Evolutionary conservation across 257 asterid species (phyloP), one percentile per base, ranked within the genome.

Genomic region (Galeopsis tetrahit): DNA sequence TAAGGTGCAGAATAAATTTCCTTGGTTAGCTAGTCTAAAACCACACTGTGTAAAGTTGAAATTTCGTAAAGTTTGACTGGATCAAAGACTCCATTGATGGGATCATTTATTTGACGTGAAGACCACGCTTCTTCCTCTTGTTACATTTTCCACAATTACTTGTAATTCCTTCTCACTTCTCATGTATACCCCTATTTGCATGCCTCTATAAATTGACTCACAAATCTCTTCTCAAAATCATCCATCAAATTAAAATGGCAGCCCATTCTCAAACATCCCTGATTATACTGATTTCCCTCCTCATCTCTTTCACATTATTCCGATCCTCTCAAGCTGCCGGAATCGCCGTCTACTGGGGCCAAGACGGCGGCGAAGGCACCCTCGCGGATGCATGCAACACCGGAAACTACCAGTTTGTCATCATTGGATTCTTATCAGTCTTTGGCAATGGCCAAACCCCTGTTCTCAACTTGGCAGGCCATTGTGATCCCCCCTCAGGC

Each of bases 311-410:
- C 10, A 7, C 75, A 8, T 1, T 63, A 10, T 11, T 63, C 76
- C 10, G 3, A 8, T 72, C 32, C 58, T 80, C 76, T 5, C 10
- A 10, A 17, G 74, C 80, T 56, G 71, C 65, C 5, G 91, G 88
- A 57, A 87, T 87, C 34, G 82, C 85, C 31, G 59, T 72, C 69
- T 89, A 89, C 80, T 89, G 91, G 93, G 96, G 93, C 64, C 93
- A 89, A 70, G 68, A 78, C 71, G 89, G 87, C 8, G 15, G 38
- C 3, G 91, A 87, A 80, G 91, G 89, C 0, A 42, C 63, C 65
- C 77, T 89, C 13, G 53, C 81, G 33, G 89, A 66, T 3, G 66
- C 96, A 2, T 87, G 96, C 46, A 76, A 80, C 40, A 69, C 90
- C 10, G 83, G 91, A 0, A 57, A 73, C 73, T 87, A 79, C 62